A percentile compares a stretch with the other conserved stretches of the same genome.
These are phyloP conservation scores for Chaetomium cochliodes DNA, from an alignment of 495 filamentous ascomycete species.

Conservation along the genomic window DNA sequence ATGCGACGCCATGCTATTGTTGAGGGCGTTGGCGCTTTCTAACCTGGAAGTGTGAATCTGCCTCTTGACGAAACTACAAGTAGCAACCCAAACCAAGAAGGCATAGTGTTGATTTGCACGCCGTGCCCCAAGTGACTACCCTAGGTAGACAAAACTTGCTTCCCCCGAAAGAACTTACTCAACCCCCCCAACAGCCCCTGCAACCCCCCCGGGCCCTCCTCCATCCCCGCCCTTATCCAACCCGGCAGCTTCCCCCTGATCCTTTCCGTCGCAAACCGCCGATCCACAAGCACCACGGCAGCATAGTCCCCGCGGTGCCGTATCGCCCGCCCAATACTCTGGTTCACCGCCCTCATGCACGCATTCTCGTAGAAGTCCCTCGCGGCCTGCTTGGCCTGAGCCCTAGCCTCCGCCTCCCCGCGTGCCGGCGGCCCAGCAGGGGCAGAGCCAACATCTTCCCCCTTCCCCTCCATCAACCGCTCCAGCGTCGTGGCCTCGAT, in stretches of 20 bases:
- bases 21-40: too few species aligned
- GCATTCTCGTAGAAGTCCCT: constrained; percentile 91
- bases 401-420: constrained; percentile 23
- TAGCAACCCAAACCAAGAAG: too few species aligned
- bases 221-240: constrained; percentile 75
- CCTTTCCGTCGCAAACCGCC: constrained; percentile 64
- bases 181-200: constrained; percentile 55
- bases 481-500: constrained; percentile 59
- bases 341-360: constrained; percentile 95
- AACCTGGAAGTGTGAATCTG: too few species aligned
- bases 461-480: constrained; percentile 42
- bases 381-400: constrained; percentile 61
- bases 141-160: constrained; percentile 29
- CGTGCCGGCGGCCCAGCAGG: too few species aligned
- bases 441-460: too few species aligned
- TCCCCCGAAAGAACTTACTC: constrained; percentile 56
- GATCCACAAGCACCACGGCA: constrained; percentile 80
- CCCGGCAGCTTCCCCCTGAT: constrained; percentile 78
- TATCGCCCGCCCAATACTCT: constrained; percentile 91
- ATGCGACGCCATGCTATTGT: too few species aligned
- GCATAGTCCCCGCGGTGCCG: constrained; percentile 87
- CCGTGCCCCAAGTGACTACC: background rate
- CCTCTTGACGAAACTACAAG: too few species aligned
- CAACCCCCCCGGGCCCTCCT: constrained; percentile 48
- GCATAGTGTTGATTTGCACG: background rate